These are phyloP conservation scores for Vitis vinifera DNA, from an alignment of 164 flowering plant genomes.

Conservation along the genomic window DNA sequence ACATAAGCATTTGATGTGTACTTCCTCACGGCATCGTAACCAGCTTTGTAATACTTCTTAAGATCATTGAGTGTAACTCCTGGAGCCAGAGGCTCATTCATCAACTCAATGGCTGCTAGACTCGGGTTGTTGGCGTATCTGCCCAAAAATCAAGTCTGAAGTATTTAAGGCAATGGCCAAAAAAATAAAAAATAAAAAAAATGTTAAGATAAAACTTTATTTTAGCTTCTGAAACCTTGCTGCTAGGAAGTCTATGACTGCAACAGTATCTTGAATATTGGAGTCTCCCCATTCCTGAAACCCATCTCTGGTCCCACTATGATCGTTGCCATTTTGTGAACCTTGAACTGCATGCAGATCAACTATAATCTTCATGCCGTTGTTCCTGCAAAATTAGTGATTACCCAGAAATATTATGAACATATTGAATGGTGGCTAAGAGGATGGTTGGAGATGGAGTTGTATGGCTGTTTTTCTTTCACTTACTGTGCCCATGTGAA, in stretches of 20 bases:
- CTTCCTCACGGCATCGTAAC: slow-evolving; percentile 28
- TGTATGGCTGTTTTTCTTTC: too few species aligned
- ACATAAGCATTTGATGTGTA: slow-evolving; percentile 24
- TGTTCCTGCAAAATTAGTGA: slow-evolving; percentile 20
- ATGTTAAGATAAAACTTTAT: background rate
- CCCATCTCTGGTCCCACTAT: slow-evolving; percentile 28
- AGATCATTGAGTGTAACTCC: slow-evolving; percentile 10
- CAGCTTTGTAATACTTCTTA: slow-evolving; percentile 17
- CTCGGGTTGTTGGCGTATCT: slow-evolving; percentile 20
- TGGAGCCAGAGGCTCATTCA: slow-evolving; percentile 31
- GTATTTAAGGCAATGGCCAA: background rate
- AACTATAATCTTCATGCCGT: slow-evolving; percentile 26
- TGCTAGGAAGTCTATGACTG: slow-evolving; percentile 27
- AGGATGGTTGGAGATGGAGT: too few species aligned
- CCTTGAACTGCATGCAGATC: slow-evolving; percentile 26
- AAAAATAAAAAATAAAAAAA: too few species aligned
- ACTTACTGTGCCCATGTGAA: slow-evolving; percentile 59
- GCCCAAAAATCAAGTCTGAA: background rate
- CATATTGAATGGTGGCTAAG: too few species aligned
- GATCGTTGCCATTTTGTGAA: slow-evolving; percentile 25
- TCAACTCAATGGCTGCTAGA: slow-evolving; percentile 28
- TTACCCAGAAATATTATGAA: too few species aligned
- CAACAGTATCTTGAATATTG: slow-evolving; percentile 11
- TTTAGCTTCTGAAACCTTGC: slow-evolving; percentile 5
- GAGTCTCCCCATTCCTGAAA: slow-evolving; percentile 24